Evolutionary conservation across 306 rosid genomes (phyloP).

Genomic region (Medicago arabica): DNA sequence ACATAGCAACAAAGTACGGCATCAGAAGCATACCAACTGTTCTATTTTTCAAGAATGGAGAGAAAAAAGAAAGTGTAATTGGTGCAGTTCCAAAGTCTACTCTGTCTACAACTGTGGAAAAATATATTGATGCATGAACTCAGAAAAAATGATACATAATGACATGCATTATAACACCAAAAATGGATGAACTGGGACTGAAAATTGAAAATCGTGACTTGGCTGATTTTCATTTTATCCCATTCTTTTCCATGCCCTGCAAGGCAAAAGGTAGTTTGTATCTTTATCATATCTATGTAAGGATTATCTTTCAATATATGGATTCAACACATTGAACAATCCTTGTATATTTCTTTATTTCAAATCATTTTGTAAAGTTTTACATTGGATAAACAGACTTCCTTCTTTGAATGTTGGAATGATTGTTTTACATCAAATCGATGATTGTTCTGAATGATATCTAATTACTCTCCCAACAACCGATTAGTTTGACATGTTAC

Average conservation of each 20-base stretch:
- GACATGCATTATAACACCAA: constrained; percentile 20
- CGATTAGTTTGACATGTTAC: constrained; percentile 35
- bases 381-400: constrained; percentile 43
- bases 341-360: constrained; percentile 23
- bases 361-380: constrained; percentile 28
- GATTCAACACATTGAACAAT: constrained; percentile 31
- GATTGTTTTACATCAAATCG: not conserved
- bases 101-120: constrained; percentile 71
- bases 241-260: constrained; percentile 39
- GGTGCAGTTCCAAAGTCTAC: constrained; percentile 95
- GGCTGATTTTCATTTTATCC: constrained; percentile 34
- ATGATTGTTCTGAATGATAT: constrained; percentile 29
- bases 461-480: constrained; percentile 33
- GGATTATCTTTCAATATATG: constrained; percentile 28
- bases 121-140: constrained; percentile 59
- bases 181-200: constrained; percentile 28
- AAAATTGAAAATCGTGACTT: constrained; percentile 24
- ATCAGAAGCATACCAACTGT: constrained; percentile 98
- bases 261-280: constrained; percentile 29
- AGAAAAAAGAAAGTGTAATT: constrained; percentile 81
- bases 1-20: constrained; percentile 74
- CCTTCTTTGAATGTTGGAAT: constrained; percentile 28
- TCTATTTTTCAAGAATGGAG: constrained; percentile 86
- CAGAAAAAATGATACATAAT: not conserved
- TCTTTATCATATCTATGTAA: constrained; percentile 35